Base-by-base conservation (phyloP, 805 yeast species). In the Starmera quercuum region DNA sequence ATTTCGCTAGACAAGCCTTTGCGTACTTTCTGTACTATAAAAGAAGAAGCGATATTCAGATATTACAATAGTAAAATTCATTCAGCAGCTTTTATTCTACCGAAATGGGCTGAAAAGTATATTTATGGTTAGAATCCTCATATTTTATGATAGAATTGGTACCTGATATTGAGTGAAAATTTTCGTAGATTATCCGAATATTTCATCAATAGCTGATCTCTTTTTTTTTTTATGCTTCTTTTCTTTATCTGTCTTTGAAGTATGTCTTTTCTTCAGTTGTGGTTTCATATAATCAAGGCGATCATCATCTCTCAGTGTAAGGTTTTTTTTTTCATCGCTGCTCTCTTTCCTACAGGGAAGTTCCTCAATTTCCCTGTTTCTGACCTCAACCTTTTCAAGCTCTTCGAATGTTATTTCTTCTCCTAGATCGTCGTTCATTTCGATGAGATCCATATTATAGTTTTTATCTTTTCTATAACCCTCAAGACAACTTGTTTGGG, bases 21-120 rank as follows among this genome's bases (percentile, higher is more conserved):
- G 20, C 71, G 88, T 45, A 48, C 42, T 18, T 50, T 69, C 34
- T 44, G 68, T 6, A 42, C 56, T 3, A 68, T 61, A 18, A 54
- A 61, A 28, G 87, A 82, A 51, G 55, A 56, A 16, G 48, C 58
- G 35, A 49, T 67, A 33, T 71, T 81, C 58, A 68, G 60, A 47
- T 85, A 85, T 57, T 85, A 85, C 62, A 81, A 72, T 48, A 51
- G 67, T 20, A 61, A 61, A 28, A 74, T 85, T 29, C 95, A 85
- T 59, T 58, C 63, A 38, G 76, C 88, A 4, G 70, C 90, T 29
- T 85, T 83, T 53, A 73, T 84, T 20, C 61, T 85, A 36, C 95
- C 95, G 19, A 75, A 75, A 26, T 83, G 90, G 86, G 95, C 92
- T 0, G 60, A 67, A 31, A 56, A 56, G 17, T 49, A 54, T 42